A percentile compares a stretch with the other conserved stretches of the same genome.
Conservation (phyloP, 2,329 filamentous ascomycete species). For the Aspergillus sp. region DNA sequence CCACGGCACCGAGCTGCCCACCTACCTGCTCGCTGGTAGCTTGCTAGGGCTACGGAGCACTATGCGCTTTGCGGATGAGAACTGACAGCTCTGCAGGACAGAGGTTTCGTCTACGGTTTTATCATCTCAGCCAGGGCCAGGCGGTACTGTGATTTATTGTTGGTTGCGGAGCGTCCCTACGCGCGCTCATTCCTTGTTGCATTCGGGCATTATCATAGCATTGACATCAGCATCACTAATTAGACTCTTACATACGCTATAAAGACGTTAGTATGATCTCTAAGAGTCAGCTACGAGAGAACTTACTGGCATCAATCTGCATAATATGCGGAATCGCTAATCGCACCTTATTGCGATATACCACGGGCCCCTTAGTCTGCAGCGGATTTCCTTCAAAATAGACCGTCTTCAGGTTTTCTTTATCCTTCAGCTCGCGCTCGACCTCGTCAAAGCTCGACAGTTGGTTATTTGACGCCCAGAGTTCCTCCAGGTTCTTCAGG, state of each 20-base stretch:
- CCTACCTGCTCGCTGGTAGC: neutral
- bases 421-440: constrained; percentile 74
- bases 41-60: neutral
- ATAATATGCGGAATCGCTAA: constrained; percentile 83
- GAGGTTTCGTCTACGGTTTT: neutral
- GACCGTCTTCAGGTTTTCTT: constrained; percentile 80
- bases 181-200: neutral
- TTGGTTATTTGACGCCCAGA: constrained; percentile 93
- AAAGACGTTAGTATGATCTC: neutral
- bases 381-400: constrained; percentile 96
- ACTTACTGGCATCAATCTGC: constrained; percentile 92
- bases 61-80: neutral
- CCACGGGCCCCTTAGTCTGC: constrained; percentile 74
- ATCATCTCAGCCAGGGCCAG: neutral
- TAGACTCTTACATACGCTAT: constrained; percentile 20
- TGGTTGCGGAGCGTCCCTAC: neutral
- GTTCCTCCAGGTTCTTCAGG: constrained; percentile 76
- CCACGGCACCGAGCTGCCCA: neutral
- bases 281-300: too few species aligned
- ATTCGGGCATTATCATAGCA: neutral
- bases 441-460: constrained; percentile 80
- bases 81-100: neutral
- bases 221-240: neutral
- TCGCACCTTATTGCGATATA: constrained; percentile 93
- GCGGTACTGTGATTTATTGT: neutral